A percentile compares a stretch with the other conserved stretches of the same genome.
phyloP scores from a whole-genome alignment of 148 eudicot species.

The Cornus florida region DNA sequence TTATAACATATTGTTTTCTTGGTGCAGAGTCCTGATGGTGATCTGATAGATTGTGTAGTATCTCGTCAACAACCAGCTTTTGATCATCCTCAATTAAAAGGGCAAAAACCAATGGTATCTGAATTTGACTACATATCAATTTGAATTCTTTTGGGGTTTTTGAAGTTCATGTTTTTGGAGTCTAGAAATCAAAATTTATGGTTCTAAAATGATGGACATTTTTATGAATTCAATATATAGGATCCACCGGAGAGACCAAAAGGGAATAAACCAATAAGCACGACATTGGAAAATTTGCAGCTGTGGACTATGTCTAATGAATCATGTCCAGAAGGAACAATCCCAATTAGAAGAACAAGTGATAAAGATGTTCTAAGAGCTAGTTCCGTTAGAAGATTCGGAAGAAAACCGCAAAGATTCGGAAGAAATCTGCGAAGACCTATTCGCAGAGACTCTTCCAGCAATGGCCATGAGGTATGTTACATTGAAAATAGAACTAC shows the following conservation, averaged over 20 bases:
- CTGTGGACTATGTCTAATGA: conserved; percentile 58
- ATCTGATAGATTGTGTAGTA: conserved; percentile 64
- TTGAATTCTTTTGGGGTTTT: neutral
- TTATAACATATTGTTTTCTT: neutral
- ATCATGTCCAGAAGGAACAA: conserved; percentile 62
- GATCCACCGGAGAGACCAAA: conserved; percentile 70
- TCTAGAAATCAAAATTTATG: neutral
- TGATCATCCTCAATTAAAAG: conserved; percentile 69
- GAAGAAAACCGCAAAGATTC: conserved; percentile 50
- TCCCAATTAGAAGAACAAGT: conserved; percentile 72
- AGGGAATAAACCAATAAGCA: conserved; percentile 27
- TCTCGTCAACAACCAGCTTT: conserved; percentile 73
- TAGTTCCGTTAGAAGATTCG: conserved; percentile 51
- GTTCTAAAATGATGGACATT: neutral
- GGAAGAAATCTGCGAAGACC: conserved; percentile 48
- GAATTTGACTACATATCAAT: neutral
- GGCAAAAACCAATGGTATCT: conserved; percentile 71
- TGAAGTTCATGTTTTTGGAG: neutral
- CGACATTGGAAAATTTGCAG: conserved; percentile 49
- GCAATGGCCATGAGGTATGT: conserved; percentile 69
- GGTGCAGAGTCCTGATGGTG: conserved; percentile 73
- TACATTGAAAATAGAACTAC: neutral
- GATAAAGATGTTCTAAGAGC: conserved; percentile 63
- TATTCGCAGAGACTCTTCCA: conserved; percentile 50
- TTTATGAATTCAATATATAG: conserved; percentile 20